These are phyloP conservation scores for Lactifluus piperatus DNA, from an alignment of 768 basidiomycete species.

Conservation along the genomic window DNA sequence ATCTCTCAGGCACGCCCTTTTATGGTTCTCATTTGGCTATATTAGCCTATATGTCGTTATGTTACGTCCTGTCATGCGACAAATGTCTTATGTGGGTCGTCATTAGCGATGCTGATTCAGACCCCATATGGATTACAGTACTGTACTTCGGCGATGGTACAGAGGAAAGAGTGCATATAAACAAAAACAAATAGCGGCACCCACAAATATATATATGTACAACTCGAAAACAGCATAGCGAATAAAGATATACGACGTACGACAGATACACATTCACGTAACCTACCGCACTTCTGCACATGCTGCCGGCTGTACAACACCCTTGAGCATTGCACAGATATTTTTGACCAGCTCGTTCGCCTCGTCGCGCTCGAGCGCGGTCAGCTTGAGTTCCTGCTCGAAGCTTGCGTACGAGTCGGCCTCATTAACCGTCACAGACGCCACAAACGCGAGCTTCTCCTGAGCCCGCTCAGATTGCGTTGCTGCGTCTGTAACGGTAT, in stretches of 20 bases:
- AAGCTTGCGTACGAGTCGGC: background rate
- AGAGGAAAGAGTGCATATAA: no score
- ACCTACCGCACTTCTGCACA: background rate
- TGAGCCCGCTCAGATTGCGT: slow-evolving; percentile 8
- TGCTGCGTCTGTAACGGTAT: background rate
- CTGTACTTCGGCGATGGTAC: no score
- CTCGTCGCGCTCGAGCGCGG: slow-evolving; percentile 3
- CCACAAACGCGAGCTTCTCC: slow-evolving; percentile 9
- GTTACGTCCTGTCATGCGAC: background rate
- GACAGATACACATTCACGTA: background rate
- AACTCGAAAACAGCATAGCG: background rate
- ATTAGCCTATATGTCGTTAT: background rate
- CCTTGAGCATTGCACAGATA: slow-evolving; percentile 6
- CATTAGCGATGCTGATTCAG: no score
- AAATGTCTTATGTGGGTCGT: no score
- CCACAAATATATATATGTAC: background rate
- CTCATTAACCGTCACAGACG: background rate
- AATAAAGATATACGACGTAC: background rate
- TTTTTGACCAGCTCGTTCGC: slow-evolving; percentile 10
- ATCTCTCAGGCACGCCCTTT: background rate
- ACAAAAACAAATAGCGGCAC: background rate
- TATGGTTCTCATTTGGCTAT: no score
- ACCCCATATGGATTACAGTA: no score
- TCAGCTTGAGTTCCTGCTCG: slow-evolving; percentile 2
- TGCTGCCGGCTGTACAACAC: slow-evolving; percentile 1